phyloP scores from a whole-genome alignment of 495 filamentous ascomycete species.

The Podospora australis region DNA sequence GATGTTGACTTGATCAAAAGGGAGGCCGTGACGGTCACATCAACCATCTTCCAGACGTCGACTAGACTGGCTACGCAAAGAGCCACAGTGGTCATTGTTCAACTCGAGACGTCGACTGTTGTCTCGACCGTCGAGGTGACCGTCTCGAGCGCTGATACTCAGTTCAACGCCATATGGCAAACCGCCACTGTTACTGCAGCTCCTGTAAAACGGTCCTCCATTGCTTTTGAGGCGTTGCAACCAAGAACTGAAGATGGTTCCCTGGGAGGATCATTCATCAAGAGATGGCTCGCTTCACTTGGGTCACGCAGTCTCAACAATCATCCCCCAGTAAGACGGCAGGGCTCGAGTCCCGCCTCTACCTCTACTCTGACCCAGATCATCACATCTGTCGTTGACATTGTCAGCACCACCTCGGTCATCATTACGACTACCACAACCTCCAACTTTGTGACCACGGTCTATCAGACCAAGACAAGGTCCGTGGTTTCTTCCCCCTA shows the following conservation, averaged over 20 bases:
- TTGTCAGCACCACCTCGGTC: conserved; percentile 13
- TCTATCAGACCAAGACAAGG: conserved; percentile 21
- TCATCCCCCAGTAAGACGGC: too few species aligned
- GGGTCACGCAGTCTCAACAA: not conserved
- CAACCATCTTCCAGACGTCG: conserved; percentile 12
- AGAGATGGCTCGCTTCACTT: not conserved
- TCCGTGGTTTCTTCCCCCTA: not conserved
- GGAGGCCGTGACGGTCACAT: conserved; percentile 16
- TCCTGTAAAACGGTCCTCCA: conserved; percentile 2
- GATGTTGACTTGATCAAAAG: conserved; percentile 8
- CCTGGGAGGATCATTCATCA: not conserved
- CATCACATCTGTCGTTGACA: conserved; percentile 14
- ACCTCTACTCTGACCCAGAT: conserved; percentile 11
- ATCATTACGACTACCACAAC: conserved; percentile 16
- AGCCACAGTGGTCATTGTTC: conserved; percentile 20
- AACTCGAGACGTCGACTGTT: conserved; percentile 20
- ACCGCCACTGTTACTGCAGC: conserved; percentile 12
- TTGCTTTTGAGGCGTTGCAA: not conserved
- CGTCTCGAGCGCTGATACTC: conserved; percentile 19
- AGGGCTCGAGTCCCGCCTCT: too few species aligned
- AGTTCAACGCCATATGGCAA: conserved; percentile 20
- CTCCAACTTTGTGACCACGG: conserved; percentile 17
- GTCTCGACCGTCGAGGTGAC: conserved; percentile 21
- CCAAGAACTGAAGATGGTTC: not conserved
- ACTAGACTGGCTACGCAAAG: conserved; percentile 17